phyloP scores from a whole-genome alignment of 495 filamentous ascomycete genomes.

The Talaromyces ruber region DNA sequence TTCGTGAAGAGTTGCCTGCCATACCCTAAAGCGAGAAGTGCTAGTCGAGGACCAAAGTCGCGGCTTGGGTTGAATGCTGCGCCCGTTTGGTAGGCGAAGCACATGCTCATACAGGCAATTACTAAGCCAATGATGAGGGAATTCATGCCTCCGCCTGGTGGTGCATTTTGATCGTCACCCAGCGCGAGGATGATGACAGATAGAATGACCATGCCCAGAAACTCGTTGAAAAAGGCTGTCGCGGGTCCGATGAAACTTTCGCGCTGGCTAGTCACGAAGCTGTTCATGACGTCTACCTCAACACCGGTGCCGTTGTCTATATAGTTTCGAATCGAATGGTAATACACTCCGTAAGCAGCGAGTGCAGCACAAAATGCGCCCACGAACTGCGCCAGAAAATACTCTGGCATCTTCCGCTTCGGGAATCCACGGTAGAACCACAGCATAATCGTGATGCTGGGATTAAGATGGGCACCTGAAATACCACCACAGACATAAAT shows the following conservation, averaged over 20 bases:
- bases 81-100: slow-evolving; percentile 39
- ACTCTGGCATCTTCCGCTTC: slow-evolving; percentile 32
- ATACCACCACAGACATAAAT: slow-evolving; percentile 49
- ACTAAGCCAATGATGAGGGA: slow-evolving; percentile 38
- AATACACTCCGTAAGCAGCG: slow-evolving; percentile 40
- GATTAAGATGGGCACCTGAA: slow-evolving; percentile 49
- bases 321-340: slow-evolving; percentile 31
- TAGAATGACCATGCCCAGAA: slow-evolving; percentile 38
- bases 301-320: slow-evolving; percentile 21
- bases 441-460: slow-evolving; percentile 37
- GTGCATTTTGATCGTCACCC: slow-evolving; percentile 46
- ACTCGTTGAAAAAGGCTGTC: slow-evolving; percentile 45
- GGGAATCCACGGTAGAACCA: slow-evolving; percentile 47
- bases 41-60: slow-evolving; percentile 41
- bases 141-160: slow-evolving; percentile 46
- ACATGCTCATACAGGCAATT: slow-evolving; percentile 31
- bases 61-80: slow-evolving; percentile 42
- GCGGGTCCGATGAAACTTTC: slow-evolving; percentile 30
- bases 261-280: slow-evolving; percentile 29
- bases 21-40: slow-evolving; percentile 35
- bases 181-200: slow-evolving; percentile 40
- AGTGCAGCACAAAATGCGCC: slow-evolving; percentile 35
- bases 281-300: slow-evolving; percentile 29
- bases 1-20: slow-evolving; percentile 27
- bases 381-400: slow-evolving; percentile 41